Conservation (phyloP, 805 yeast species). For the Pichia membranifaciens region DNA sequence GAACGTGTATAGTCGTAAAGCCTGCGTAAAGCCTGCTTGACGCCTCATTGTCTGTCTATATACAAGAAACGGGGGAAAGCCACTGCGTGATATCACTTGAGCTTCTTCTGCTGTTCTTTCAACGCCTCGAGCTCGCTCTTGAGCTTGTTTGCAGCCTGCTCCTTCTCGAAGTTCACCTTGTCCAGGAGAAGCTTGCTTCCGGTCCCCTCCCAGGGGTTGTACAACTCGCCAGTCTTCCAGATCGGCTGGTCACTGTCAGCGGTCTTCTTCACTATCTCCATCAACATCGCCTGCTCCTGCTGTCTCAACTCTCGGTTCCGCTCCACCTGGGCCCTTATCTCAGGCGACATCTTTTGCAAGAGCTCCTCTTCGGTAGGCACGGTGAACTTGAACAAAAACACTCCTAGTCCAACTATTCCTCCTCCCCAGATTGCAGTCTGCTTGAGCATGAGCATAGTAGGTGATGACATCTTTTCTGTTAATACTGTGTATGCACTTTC, state of each 20-base stretch:
- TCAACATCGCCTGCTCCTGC: slow-evolving; percentile 63
- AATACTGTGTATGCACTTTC: not conserved
- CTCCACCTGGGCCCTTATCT: slow-evolving; percentile 70
- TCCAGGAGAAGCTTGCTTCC: slow-evolving; percentile 34
- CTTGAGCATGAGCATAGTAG: slow-evolving; percentile 22
- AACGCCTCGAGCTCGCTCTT: slow-evolving; percentile 36
- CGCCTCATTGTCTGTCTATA: not conserved
- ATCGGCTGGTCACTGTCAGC: slow-evolving; percentile 68
- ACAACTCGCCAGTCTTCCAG: slow-evolving; percentile 72
- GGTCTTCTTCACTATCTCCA: slow-evolving; percentile 59
- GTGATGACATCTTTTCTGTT: slow-evolving; percentile 9
- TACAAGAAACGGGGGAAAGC: not conserved
- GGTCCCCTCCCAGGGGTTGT: slow-evolving; percentile 57
- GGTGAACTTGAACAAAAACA: slow-evolving; percentile 60
- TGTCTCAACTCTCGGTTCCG: slow-evolving; percentile 54
- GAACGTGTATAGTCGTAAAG: too few relatives aligned
- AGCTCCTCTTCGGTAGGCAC: slow-evolving; percentile 84
- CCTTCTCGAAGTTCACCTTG: slow-evolving; percentile 43
- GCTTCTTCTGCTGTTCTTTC: slow-evolving; percentile 33
- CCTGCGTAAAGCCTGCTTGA: too few relatives aligned
- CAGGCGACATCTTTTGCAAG: slow-evolving; percentile 72
- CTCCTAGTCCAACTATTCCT: slow-evolving; percentile 70
- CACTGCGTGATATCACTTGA: not conserved
- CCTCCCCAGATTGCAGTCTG: slow-evolving; percentile 42
- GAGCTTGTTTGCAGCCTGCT: slow-evolving; percentile 37